Percentiles rank a stretch among this genome's conserved stretches.
phyloP scores from a whole-genome alignment of 352 stramenopile species.

The Phytophthora pinifolia region DNA sequence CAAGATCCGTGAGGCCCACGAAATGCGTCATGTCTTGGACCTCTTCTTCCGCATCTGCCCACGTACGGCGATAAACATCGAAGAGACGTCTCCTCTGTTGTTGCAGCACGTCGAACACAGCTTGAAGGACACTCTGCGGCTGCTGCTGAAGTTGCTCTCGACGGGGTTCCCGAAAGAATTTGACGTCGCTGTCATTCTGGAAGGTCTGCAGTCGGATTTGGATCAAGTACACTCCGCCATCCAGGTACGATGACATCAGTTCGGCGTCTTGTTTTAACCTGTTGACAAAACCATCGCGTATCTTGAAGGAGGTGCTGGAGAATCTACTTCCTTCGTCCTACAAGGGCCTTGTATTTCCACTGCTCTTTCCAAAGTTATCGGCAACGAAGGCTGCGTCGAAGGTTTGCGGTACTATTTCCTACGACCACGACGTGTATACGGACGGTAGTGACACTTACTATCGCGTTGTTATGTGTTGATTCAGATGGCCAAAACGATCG shows the following conservation, averaged over 20 bases:
- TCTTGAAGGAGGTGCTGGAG: constrained; percentile 71
- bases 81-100: constrained; percentile 73
- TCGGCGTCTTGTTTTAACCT: too few species aligned
- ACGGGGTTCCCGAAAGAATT: constrained; percentile 85
- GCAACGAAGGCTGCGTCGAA: constrained; percentile 61
- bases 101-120: constrained; percentile 80
- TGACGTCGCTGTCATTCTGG: constrained; percentile 77
- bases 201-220: constrained; percentile 73
- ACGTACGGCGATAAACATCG: constrained; percentile 66
- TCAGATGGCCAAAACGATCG: constrained; percentile 66
- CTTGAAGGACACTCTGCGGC: constrained; percentile 66
- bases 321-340: constrained; percentile 73
- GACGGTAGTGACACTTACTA: too few species aligned
- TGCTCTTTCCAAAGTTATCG: constrained; percentile 66
- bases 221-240: constrained; percentile 78
- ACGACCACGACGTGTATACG: too few species aligned
- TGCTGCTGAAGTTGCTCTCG: constrained; percentile 80
- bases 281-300: too few species aligned
- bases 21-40: constrained; percentile 73
- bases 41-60: constrained; percentile 79
- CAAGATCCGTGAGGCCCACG: constrained; percentile 72
- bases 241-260: constrained; percentile 32
- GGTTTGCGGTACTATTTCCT: constrained; percentile 27
- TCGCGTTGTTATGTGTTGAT: too few species aligned
- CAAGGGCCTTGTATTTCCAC: constrained; percentile 69